phyloP scores from a whole-genome alignment of 257 asterid species.

The Solanum gracilifrons region DNA sequence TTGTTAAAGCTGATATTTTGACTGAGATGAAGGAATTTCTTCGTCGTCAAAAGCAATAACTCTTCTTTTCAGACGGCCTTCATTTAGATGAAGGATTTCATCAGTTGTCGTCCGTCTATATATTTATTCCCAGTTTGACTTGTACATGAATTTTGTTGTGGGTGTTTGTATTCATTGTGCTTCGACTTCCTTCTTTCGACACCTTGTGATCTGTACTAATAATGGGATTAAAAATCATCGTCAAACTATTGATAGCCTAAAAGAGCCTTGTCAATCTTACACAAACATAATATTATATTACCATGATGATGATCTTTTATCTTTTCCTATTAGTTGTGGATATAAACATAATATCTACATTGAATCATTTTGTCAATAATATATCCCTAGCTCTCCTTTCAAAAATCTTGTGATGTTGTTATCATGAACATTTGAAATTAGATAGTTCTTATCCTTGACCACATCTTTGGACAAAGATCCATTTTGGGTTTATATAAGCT shows the following conservation, averaged over 20 bases:
- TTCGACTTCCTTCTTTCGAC: background rate
- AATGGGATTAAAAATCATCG: background rate
- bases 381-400: background rate
- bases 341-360: background rate
- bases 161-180: background rate
- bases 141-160: background rate
- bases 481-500: background rate
- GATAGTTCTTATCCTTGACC: background rate
- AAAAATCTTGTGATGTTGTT: background rate
- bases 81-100: background rate
- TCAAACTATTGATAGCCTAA: background rate
- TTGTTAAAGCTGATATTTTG: conserved; percentile 70
- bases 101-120: background rate
- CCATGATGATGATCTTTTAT: background rate
- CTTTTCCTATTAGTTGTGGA: background rate
- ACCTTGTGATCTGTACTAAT: background rate
- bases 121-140: background rate
- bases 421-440: background rate
- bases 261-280: background rate
- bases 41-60: conserved; percentile 55
- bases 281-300: background rate
- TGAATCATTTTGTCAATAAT: background rate
- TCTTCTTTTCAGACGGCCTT: background rate
- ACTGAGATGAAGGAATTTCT: conserved; percentile 77
- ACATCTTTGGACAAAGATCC: background rate